Percentiles rank a stretch among this genome's conserved stretches.
These are phyloP conservation scores for Scenedesmus sp. DNA, from an alignment of 163 green algal genomes.

Conservation along the genomic window DNA sequence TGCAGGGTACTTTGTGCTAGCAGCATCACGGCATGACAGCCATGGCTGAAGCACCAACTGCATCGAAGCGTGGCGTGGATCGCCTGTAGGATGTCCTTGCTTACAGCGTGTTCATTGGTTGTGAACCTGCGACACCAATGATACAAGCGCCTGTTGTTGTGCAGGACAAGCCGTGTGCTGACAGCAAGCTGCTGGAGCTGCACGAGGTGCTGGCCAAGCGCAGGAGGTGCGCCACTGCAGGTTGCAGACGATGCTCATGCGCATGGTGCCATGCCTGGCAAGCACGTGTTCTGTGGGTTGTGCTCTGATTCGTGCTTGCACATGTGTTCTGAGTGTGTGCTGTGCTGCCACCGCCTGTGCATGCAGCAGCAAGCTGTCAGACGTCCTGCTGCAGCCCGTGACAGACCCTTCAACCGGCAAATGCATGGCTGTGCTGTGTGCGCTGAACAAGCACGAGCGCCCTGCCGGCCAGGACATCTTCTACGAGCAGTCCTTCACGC, in stretches of 20 bases:
- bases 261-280: too few relatives aligned
- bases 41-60: not conserved
- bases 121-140: not conserved
- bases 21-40: not conserved
- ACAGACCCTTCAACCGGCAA: slow-evolving; percentile 32
- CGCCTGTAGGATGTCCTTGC: not conserved
- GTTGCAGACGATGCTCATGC: not conserved
- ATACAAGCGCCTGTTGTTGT: not conserved
- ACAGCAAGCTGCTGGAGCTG: slow-evolving; percentile 4
- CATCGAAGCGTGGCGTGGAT: not conserved
- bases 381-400: slow-evolving; percentile 50
- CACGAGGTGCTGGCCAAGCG: not conserved
- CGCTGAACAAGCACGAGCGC: slow-evolving; percentile 37
- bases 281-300: too few relatives aligned
- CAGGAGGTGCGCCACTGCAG: not conserved
- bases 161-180: not conserved
- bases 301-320: too few relatives aligned
- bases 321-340: not conserved
- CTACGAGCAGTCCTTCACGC: slow-evolving; percentile 57
- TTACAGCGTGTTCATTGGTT: not conserved
- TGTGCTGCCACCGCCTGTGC: not conserved
- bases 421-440: slow-evolving; percentile 46
- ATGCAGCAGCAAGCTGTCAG: not conserved
- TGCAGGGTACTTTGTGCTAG: too few relatives aligned
- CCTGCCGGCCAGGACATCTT: not conserved